Percentiles rank a stretch among this genome's conserved stretches.
Conservation (phyloP, 2,329 filamentous ascomycete genomes). For the Trichoderma endophyticum region DNA sequence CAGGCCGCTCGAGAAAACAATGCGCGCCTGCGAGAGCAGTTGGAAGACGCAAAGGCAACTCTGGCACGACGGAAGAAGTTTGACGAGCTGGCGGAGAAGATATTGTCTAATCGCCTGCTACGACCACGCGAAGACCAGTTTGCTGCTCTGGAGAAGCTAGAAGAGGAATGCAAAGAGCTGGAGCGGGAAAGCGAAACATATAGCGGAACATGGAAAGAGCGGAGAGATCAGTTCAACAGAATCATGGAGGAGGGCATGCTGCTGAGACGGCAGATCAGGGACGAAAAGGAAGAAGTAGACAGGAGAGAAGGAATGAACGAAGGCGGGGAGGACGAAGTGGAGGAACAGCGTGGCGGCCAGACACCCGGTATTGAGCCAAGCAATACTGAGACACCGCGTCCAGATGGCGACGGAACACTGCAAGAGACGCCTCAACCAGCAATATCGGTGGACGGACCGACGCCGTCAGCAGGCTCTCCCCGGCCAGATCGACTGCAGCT, state of each 20-base stretch:
- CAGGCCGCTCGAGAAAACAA: constrained; percentile 76
- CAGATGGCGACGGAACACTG: constrained; percentile 39
- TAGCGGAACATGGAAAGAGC: constrained; percentile 77
- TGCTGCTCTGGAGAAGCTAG: constrained; percentile 72
- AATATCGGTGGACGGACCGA: constrained; percentile 31
- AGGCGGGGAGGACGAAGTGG: constrained; percentile 59
- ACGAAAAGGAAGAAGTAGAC: constrained; percentile 94
- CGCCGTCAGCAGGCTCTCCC: constrained; percentile 33
- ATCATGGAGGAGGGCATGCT: constrained; percentile 91
- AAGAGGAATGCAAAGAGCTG: constrained; percentile 83
- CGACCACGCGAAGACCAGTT: constrained; percentile 81
- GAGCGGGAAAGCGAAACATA: constrained; percentile 81
- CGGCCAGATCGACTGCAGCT: constrained; percentile 29
- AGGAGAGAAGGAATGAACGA: constrained; percentile 77
- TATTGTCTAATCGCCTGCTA: constrained; percentile 75
- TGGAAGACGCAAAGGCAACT: constrained; percentile 72
- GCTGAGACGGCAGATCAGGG: constrained; percentile 78
- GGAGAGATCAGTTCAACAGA: constrained; percentile 78
- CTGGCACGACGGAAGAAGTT: constrained; percentile 79
- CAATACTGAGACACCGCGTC: constrained; percentile 49
- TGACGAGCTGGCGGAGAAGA: constrained; percentile 83
- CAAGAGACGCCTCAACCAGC: constrained; percentile 28
- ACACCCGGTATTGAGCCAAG: constrained; percentile 51
- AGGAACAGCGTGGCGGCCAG: constrained; percentile 44
- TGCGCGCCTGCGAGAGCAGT: constrained; percentile 64